Conservation (phyloP, 345 rosid genomes). For the Eucalyptus sp. region DNA sequence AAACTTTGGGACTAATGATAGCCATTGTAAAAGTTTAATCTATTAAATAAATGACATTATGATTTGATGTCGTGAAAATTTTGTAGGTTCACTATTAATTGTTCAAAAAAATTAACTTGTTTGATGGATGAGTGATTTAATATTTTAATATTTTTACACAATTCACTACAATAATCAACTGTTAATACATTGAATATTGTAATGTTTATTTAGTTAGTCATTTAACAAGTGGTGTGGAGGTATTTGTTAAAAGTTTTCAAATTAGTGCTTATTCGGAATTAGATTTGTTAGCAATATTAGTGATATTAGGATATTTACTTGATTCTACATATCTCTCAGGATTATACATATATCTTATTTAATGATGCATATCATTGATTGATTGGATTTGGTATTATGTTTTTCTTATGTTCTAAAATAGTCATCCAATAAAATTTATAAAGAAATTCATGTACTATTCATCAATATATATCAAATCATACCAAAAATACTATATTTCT, state of each 20-base stretch:
- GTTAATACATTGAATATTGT: background rate
- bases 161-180: background rate
- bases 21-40: background rate
- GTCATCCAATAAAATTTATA: too few relatives aligned
- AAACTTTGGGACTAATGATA: background rate
- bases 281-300: background rate
- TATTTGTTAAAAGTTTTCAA: background rate
- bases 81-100: fast-evolving
- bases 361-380: too few relatives aligned
- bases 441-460: too few relatives aligned
- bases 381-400: too few relatives aligned
- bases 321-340: too few relatives aligned
- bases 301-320: too few relatives aligned
- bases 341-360: too few relatives aligned
- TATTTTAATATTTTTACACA: background rate
- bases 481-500: too few relatives aligned
- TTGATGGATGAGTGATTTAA: background rate
- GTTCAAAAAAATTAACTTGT: background rate
- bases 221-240: background rate
- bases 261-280: background rate
- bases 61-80: background rate
- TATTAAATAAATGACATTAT: background rate
- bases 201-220: background rate
- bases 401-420: too few relatives aligned
- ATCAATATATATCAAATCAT: too few relatives aligned